Percentiles rank a stretch among this genome's conserved stretches.
These are phyloP conservation scores for Entomortierella lignicola DNA, from an alignment of 192 early-diverging fungal species.

Conservation along the genomic window DNA sequence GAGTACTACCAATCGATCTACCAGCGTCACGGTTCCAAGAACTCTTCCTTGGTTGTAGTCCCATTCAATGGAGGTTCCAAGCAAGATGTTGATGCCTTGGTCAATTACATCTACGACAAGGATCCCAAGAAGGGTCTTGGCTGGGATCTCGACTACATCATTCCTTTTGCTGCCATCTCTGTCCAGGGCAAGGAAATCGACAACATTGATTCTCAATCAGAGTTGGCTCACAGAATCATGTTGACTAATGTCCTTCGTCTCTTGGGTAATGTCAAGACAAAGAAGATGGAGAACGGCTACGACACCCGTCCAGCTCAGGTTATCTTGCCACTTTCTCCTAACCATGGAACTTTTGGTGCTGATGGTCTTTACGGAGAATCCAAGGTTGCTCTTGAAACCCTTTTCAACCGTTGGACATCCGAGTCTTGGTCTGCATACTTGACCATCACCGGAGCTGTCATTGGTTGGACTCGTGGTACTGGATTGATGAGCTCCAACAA, in stretches of 20 bases:
- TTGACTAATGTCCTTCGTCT: slow-evolving; percentile 92
- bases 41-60: slow-evolving; percentile 85
- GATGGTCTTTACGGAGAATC: slow-evolving; percentile 96
- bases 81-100: slow-evolving; percentile 83
- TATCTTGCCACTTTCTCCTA: slow-evolving; percentile 92
- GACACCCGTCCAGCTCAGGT: slow-evolving; percentile 91
- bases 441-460: slow-evolving; percentile 89
- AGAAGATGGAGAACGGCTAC: slow-evolving; percentile 80
- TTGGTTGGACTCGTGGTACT: slow-evolving; percentile 98
- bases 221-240: slow-evolving; percentile 94
- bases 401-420: slow-evolving; percentile 91
- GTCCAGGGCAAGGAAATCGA: slow-evolving; percentile 90
- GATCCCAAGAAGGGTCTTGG: slow-evolving; percentile 79
- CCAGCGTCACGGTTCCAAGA: slow-evolving; percentile 88
- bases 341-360: slow-evolving; percentile 94
- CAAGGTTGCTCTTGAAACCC: slow-evolving; percentile 93
- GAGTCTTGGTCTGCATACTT: slow-evolving; percentile 92
- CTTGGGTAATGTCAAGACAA: slow-evolving; percentile 85
- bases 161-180: slow-evolving; percentile 96
- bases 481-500: slow-evolving; percentile 95
- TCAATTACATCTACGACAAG: slow-evolving; percentile 89
- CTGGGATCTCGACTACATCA: slow-evolving; percentile 95
- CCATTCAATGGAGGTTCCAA: slow-evolving; percentile 95
- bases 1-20: slow-evolving; percentile 92
- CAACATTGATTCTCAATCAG: slow-evolving; percentile 85